Evolutionary conservation across 768 basidiomycete genomes (phyloP), one percentile per base, ranked within the genome.

Genomic region (Lactifluus hygrophoroides): DNA sequence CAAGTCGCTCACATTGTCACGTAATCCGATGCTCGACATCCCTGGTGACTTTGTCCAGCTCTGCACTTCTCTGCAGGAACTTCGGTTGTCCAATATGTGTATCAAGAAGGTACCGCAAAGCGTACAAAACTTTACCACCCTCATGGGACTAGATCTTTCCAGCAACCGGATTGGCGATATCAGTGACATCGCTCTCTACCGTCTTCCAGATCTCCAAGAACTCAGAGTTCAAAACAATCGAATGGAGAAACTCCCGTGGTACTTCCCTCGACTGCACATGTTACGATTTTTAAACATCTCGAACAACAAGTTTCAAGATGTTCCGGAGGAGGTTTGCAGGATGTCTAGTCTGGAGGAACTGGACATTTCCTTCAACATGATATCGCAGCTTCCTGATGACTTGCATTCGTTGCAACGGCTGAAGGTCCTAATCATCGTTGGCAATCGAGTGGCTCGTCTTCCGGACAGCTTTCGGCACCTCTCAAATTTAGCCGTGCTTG

Each of bases 21-120:
- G 90, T 44, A 99, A 98, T 68, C 93, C 94, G 2, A 91, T 95
- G 82, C 80, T 94, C 54, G 94, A 98, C 70, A 87, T 98, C 35
- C 96, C 95, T 0, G 84, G 92, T 50, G 96, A 98, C 72, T 99
- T 99, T 69, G 86, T 96, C 57, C 90, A 96, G 70, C 82, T 86
- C 5, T 95, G 93, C 68, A 81, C 81, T 1, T 80, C 77, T 5
- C 80, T 99, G 9, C 84, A 86, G 56, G 94, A 96, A 66, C 81
- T 99, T 43, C 83, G 86, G 8, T 75, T 99, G 40, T 85, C 87
- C 10, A 83, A 90, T 63, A 95, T 95, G 88, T 90, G 90, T 13
- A 87, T 97, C 80, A 96, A 95, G 72, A 86, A 88, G 62, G 87
- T 97, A 0, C 96, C 96, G 0, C 83, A 83, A 54, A 87, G 83